Evolutionary conservation across 805 yeast genomes (phyloP), one percentile per base, ranked within the genome.

Genomic region (Metschnikowia cubensis): DNA sequence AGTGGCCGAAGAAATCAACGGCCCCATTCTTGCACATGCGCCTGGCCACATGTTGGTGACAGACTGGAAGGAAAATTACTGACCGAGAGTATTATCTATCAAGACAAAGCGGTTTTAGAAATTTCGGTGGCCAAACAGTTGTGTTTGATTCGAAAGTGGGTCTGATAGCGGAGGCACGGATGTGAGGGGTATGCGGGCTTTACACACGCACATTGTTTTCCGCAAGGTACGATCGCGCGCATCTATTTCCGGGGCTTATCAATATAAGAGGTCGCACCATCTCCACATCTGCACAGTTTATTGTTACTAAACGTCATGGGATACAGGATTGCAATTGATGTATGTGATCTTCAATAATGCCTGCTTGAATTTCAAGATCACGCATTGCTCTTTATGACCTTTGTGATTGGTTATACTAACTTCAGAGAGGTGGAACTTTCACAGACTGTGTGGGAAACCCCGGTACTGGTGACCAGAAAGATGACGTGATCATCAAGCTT

Each of bases 11-110:
- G 42, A 54, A 37, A 63, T 69, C 14, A 54, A 58, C 14, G 75
- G 71, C 4, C 54, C 52, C 6, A 65, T 65, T 2, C 60, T 70
- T 56, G 63, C 68, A 1, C 76, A 70, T 50, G 54, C 62, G 8
- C 72, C 75, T 13, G 74, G 74, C 0, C 64, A 58, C 36, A 69
- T 69, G 74, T 52, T 71, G n/a, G 54, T 68, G 10, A 55, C 67
- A 29, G 74, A 70, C 52, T 52, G 66, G 20, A 54, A 45, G 22
- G 68, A 68, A 13, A 13, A 21, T 29, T 8, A 25, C 29, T 25
- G 29, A 25, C 8, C 11, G 11, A 4, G 4, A 10, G 11, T 25
- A 10, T 8, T 25, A 8, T 25, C 29, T 25, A 25, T 10, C 11
- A 25, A 8, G 11, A 25, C 29, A 25, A 25, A 25, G 4, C 3